Percentiles rank a stretch among this genome's conserved stretches.
Evolutionary conservation across 1,139 yeast species (phyloP).

Genomic region (Candida labiduridarum): DNA sequence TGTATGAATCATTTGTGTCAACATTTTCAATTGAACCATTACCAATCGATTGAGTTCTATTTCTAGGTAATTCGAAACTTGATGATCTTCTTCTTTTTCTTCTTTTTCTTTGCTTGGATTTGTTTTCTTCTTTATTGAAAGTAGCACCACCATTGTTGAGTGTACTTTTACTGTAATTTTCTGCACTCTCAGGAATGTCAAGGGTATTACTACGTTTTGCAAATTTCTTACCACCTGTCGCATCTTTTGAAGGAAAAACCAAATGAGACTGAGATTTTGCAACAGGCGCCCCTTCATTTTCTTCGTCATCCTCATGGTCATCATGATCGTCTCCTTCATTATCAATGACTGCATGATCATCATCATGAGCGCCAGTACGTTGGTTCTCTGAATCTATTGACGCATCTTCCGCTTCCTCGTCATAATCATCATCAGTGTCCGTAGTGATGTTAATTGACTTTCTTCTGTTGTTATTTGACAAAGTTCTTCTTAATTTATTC

Average conservation of each 20-base stretch:
- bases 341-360: constrained; percentile 17
- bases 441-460: constrained; percentile 16
- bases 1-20: constrained; percentile 22
- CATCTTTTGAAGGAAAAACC: constrained; percentile 36
- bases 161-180: background rate
- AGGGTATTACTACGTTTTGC: constrained; percentile 50
- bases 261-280: constrained; percentile 37
- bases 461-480: constrained; percentile 23
- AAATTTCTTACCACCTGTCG: constrained; percentile 35
- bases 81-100: constrained; percentile 15
- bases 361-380: constrained; percentile 20
- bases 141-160: background rate
- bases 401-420: constrained; percentile 16
- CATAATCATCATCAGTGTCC: constrained; percentile 14
- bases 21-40: constrained; percentile 12
- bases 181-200: constrained; percentile 35
- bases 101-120: constrained; percentile 11
- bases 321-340: constrained; percentile 21
- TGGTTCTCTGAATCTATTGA: constrained; percentile 20
- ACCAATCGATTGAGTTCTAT: constrained; percentile 5
- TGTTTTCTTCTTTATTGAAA: constrained; percentile 3
- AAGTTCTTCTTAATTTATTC: constrained; percentile 19
- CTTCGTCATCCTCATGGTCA: constrained; percentile 23
- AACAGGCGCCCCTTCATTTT: constrained; percentile 23
- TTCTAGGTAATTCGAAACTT: constrained; percentile 4